Evolutionary conservation across 768 basidiomycete species (phyloP), one percentile per base, ranked within the genome.

Genomic region (Psilocybe tampanensis): DNA sequence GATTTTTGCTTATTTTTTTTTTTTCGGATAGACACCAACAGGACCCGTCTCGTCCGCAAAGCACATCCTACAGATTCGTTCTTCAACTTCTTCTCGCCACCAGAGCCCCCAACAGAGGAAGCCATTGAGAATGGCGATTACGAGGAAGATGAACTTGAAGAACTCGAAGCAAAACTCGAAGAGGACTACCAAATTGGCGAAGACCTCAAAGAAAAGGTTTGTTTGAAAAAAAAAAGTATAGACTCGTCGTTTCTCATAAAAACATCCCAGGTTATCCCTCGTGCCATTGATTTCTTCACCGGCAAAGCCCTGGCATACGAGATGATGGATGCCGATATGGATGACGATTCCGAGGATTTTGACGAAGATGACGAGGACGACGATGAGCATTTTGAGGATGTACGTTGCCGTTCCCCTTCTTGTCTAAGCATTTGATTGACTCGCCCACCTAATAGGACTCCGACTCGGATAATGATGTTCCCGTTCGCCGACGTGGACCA

Each of bases 101-200:
- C 93, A 15, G 71, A 77, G 21, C 86, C 89, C 2, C 91, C 92
- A 2, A 70, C 81, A 6, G 85, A 89, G 11, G 86, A 88, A 44
- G 81, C 76, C 41, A 72, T 89, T 45, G 90, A 92, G 56, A 79
- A 74, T 23, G 85, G 81, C 22, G 92, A 94, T 2, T 76, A 91
- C 18, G 92, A 92, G 0, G 89, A 89, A 1, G 91, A 94, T 0
- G 92, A 93, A 21, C 82, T 96, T 0, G 92, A 93, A 50, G 95
- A 94, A 60, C 80, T 97, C 43, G 95, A 98, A 71, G 91, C 90
- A 71, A 91, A 92, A 70, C 83, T 99, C 50, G 96, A 98, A 80
- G 80, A 94, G 59, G 96, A 99, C 74, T 98, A 98, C 71, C 95
- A 98, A 78, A 89, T 99, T 65, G 95, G 96, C 43, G 96, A 98